Base-by-base conservation (phyloP, 179 eudicot species). In the Spergularia azorica region DNA sequence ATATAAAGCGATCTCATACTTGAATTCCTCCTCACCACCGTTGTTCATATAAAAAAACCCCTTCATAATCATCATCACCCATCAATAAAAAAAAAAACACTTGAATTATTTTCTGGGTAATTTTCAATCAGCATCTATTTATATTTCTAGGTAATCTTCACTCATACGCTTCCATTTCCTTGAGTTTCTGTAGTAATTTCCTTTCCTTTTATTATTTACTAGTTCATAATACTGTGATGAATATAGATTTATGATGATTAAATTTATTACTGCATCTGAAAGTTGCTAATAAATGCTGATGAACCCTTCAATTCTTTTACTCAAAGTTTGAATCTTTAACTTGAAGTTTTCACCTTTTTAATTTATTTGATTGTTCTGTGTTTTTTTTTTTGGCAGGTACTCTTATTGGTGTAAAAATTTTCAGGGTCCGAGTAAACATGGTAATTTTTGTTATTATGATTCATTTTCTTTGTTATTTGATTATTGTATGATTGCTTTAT, bases 341-440 rank as follows among this genome's bases (percentile, higher is more conserved):
- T 14, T 39, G 21, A 15, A n/a, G 32, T 75, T 54, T 0, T 69
- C 4, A n/a, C 1, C 9, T 58, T 75, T 14, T 6, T 2, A 36
- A 62, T 74, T 26, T 57, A 41, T 11, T 75, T 57, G 15, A 21
- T 48, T 56, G 8, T 70, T 63, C 39, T 38, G 51, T 65, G 64
- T 17, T 64, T 71, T 76, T 64, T 71, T 76, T 71, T 36, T 36
- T 57, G 55, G 36, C 55, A 76, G 83, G 83, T 63, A 9, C 3
- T 54, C 14, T 9, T 14, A 13, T 70, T 55, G 63, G 61, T 63
- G 72, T 46, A 41, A 5, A 70, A 63, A 16, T 36, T 55, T 6
- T 17, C 20, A 65, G 59, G 41, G 56, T 46, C 39, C 5, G 41
- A 71, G 41, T 64, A 76, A 73, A 9, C 6, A 80, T 80, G 83